Conservation (phyloP, 148 eudicot genomes). For the Rhododendron ovatum region DNA sequence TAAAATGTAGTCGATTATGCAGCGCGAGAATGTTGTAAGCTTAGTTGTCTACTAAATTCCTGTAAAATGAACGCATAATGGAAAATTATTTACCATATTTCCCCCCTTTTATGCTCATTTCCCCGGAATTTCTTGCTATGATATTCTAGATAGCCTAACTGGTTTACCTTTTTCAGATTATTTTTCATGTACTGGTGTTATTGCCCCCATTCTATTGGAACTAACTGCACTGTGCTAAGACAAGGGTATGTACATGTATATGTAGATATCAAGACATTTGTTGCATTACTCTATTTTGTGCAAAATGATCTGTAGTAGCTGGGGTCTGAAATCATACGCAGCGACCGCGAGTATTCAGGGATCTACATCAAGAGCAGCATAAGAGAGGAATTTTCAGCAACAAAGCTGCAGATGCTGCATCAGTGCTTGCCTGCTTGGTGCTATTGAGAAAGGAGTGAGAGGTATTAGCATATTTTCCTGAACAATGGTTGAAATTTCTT, state of each 20-base stretch:
- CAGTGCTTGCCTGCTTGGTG: neutral
- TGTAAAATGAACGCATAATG: neutral
- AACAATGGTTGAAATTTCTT: neutral
- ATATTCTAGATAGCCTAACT: neutral
- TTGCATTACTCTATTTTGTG: neutral
- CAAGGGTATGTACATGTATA: neutral
- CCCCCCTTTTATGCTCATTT: neutral
- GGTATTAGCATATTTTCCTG: neutral
- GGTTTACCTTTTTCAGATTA: neutral
- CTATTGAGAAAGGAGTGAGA: neutral
- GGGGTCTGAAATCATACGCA: neutral
- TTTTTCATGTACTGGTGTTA: neutral
- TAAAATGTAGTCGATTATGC: neutral
- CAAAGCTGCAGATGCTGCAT: neutral
- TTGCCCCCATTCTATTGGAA: neutral
- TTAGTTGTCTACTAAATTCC: neutral
- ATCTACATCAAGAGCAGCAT: neutral
- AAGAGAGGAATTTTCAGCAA: neutral
- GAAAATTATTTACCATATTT: neutral
- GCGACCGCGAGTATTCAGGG: neutral
- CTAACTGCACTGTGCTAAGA: neutral
- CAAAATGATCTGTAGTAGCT: neutral
- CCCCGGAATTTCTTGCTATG: neutral
- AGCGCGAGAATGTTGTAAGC: neutral
- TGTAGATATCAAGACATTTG: neutral